phyloP scores from a whole-genome alignment of 2,329 filamentous ascomycete species.

The Colletotrichum orchidophilum region DNA sequence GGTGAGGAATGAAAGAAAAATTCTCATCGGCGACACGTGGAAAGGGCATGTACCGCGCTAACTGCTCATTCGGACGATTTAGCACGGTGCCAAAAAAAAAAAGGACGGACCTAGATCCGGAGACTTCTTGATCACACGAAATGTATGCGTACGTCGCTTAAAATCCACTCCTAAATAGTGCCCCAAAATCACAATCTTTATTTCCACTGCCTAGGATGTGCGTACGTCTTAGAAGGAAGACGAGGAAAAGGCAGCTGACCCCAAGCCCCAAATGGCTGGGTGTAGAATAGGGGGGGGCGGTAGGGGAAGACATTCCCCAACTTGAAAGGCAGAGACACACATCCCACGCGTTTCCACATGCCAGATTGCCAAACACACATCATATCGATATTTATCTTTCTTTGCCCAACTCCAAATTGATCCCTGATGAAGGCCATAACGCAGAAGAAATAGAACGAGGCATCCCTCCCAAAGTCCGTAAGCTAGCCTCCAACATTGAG shows the following conservation, averaged over 20 bases:
- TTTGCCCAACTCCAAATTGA: conserved; percentile 19
- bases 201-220: neutral
- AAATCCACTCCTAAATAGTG: neutral
- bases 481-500: neutral
- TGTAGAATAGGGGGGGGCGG: neutral
- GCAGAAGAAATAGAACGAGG: neutral
- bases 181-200: neutral
- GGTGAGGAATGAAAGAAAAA: neutral
- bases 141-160: neutral
- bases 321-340: neutral
- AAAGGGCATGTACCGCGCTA: neutral
- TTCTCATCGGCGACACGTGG: neutral
- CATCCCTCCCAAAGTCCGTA: neutral
- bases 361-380: neutral
- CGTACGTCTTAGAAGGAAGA: neutral
- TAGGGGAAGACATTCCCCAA: too few species aligned
- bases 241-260: neutral
- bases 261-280: neutral
- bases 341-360: neutral
- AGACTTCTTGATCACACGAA: neutral
- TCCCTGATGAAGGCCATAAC: neutral
- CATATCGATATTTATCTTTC: conserved; percentile 3
- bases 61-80: neutral
- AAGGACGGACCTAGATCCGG: neutral
- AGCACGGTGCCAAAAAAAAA: neutral